Conservation (phyloP, 352 stramenopile species). For the Globisporangium sylvaticum region DNA sequence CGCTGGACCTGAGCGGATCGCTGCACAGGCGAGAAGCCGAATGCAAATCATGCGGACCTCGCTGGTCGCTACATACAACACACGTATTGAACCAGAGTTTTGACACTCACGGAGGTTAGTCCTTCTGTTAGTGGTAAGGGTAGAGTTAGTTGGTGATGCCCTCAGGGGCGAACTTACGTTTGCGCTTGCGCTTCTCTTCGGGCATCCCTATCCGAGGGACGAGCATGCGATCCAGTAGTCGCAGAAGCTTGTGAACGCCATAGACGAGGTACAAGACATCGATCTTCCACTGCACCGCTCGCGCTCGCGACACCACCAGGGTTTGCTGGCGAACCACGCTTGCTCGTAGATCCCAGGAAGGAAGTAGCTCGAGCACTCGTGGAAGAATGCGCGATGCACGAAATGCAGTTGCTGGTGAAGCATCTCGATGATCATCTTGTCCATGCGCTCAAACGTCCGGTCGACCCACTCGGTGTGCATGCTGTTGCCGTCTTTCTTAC, state of each 20-base stretch:
- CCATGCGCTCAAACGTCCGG: constrained; percentile 56
- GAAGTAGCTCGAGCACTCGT: constrained; percentile 44
- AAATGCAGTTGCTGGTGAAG: constrained; percentile 53
- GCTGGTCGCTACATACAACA: constrained; percentile 26
- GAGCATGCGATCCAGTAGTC: constrained; percentile 53
- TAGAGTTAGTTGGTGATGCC: too few relatives aligned
- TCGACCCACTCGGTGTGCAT: constrained; percentile 68
- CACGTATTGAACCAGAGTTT: not conserved
- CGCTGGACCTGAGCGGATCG: constrained; percentile 34
- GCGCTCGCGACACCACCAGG: constrained; percentile 52
- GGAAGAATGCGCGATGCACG: constrained; percentile 52
- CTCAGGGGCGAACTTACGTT: constrained; percentile 25
- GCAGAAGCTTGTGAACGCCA: constrained; percentile 46
- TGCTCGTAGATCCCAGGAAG: constrained; percentile 56
- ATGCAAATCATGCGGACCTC: constrained; percentile 46
- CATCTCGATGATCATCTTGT: constrained; percentile 42
- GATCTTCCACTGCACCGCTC: constrained; percentile 62
- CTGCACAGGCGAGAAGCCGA: constrained; percentile 45
- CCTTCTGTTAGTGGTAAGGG: too few relatives aligned
- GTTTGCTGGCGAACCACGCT: constrained; percentile 43
- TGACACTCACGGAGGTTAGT: not conserved
- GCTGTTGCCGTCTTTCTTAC: constrained; percentile 17
- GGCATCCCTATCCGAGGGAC: constrained; percentile 12
- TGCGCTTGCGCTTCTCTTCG: constrained; percentile 29
- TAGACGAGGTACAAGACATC: constrained; percentile 68